Percentiles rank a stretch among this genome's conserved stretches.
Evolutionary conservation across 2,329 filamentous ascomycete genomes (phyloP).

Genomic region (Pseudogymnoascus destructans): DNA sequence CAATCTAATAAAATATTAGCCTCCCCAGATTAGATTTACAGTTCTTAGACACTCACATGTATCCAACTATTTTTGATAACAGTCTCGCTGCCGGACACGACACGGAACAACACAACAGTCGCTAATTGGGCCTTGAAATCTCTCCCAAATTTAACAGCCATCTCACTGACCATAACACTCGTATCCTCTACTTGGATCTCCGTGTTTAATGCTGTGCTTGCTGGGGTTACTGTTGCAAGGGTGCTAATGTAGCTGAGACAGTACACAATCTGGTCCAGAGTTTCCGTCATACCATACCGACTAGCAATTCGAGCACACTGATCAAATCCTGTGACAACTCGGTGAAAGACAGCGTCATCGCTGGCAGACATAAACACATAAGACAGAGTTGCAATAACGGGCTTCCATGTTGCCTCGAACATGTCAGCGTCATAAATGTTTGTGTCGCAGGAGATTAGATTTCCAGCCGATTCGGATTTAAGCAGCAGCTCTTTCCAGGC

Average conservation of each 20-base stretch:
- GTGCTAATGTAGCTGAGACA: constrained; percentile 86
- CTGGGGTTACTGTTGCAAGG: constrained; percentile 59
- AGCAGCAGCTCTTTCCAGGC: constrained; percentile 90
- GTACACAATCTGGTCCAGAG: constrained; percentile 83
- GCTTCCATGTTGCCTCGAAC: constrained; percentile 92
- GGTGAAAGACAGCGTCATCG: constrained; percentile 87
- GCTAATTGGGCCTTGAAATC: constrained; percentile 90
- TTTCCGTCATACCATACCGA: constrained; percentile 69
- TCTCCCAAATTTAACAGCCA: constrained; percentile 87
- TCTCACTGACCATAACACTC: constrained; percentile 96
- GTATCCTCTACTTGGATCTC: constrained; percentile 87
- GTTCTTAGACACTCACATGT: constrained; percentile 42
- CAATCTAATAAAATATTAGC: constrained; percentile 47
- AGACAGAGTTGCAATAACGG: constrained; percentile 84
- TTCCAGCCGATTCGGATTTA: constrained; percentile 65
- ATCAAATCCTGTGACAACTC: constrained; percentile 88
- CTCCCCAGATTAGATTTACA: constrained; percentile 11
- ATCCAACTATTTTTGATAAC: constrained; percentile 68
- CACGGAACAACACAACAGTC: constrained; percentile 86
- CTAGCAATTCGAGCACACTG: constrained; percentile 90
- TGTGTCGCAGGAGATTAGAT: constrained; percentile 68
- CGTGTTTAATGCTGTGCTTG: constrained; percentile 82
- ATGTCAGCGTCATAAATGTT: constrained; percentile 96
- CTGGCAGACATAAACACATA: constrained; percentile 99
- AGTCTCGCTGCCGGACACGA: constrained; percentile 73